These are phyloP conservation scores for Eurotiales sp. DNA, from an alignment of 2,329 filamentous ascomycete genomes.

Conservation along the genomic window DNA sequence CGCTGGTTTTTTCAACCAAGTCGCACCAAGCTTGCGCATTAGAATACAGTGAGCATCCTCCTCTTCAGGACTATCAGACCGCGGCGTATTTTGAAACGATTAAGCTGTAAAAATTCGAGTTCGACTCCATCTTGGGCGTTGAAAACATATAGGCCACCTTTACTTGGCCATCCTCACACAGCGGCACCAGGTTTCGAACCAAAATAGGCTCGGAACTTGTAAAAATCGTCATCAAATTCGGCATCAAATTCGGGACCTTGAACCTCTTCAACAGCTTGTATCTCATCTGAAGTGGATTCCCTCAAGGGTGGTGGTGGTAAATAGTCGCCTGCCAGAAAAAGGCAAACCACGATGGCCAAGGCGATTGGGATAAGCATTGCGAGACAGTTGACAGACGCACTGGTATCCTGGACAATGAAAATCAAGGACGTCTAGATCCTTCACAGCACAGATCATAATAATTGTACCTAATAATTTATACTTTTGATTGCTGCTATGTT, in stretches of 20 bases:
- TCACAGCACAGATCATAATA: not conserved
- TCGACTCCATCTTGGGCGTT: not conserved
- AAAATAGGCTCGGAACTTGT: not conserved
- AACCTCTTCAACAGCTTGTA: not conserved
- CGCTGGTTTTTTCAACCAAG: not conserved
- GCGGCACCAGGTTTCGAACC: not conserved
- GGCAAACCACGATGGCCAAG: not conserved
- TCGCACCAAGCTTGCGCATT: constrained; percentile 1
- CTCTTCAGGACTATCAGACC: not conserved
- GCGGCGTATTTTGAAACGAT: not conserved
- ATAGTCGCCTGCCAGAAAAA: not conserved
- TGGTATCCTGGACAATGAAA: not conserved
- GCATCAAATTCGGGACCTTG: not conserved
- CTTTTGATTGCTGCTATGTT: not conserved
- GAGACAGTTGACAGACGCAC: not conserved
- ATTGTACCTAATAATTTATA: no score
- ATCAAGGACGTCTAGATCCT: not conserved
- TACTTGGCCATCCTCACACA: not conserved
- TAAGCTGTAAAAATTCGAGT: not conserved
- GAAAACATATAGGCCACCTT: not conserved
- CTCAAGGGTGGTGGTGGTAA: not conserved
- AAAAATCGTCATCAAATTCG: no score
- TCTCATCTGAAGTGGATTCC: not conserved
- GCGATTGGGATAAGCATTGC: not conserved
- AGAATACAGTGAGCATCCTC: not conserved